Conservation (phyloP, 1,284 basidiomycete genomes). For the Cerioporus squamosus region DNA sequence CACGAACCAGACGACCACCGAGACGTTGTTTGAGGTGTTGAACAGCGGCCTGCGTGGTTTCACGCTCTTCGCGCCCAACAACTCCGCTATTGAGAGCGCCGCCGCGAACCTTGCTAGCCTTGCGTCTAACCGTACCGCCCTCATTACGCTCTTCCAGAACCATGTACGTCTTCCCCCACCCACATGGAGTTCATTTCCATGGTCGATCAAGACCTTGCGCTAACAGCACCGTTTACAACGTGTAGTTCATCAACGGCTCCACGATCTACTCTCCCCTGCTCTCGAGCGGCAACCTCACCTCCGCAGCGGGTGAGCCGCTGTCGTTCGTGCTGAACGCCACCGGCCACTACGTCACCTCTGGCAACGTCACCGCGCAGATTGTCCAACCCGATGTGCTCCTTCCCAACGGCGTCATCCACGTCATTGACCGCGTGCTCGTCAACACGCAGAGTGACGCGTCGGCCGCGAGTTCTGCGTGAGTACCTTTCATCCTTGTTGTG, state of each 20-base stretch:
- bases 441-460: constrained; percentile 52
- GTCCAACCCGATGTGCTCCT: constrained; percentile 67
- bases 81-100: constrained; percentile 50
- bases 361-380: constrained; percentile 60
- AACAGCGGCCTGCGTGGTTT: constrained; percentile 51
- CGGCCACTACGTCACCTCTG: constrained; percentile 63
- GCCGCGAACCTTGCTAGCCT: constrained; percentile 39
- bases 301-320: constrained; percentile 64
- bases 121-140: constrained; percentile 49
- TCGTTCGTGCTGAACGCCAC: constrained; percentile 59
- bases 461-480: constrained; percentile 63
- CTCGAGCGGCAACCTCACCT: constrained; percentile 44
- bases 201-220: no score
- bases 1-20: constrained; percentile 36
- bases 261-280: constrained; percentile 67
- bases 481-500: not conserved
- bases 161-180: constrained; percentile 51
- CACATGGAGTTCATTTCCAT: no score
- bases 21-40: constrained; percentile 44
- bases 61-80: constrained; percentile 73
- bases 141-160: constrained; percentile 57
- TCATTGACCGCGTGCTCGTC: constrained; percentile 67
- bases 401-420: constrained; percentile 75
- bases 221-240: not conserved
- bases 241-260: constrained; percentile 71